phyloP scores from a whole-genome alignment of 768 basidiomycete species.

The Russula virescens region DNA sequence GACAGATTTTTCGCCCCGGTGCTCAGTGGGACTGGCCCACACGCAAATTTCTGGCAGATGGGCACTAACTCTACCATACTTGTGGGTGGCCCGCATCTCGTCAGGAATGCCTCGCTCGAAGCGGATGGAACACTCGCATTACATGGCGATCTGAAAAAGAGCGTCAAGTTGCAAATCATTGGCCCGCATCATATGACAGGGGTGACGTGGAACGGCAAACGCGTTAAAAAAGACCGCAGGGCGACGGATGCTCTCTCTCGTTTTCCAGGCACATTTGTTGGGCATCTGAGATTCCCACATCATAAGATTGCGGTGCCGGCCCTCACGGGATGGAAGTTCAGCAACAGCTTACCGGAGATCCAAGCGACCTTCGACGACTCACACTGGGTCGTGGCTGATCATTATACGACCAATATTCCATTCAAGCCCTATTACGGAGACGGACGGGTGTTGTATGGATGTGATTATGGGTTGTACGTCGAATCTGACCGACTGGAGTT shows the following conservation, averaged over 20 bases:
- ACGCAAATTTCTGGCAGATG: constrained; percentile 62
- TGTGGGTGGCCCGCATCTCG: constrained; percentile 42
- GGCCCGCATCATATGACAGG: constrained; percentile 46
- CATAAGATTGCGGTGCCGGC: constrained; percentile 40
- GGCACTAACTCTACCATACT: constrained; percentile 68
- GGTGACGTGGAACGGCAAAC: constrained; percentile 69
- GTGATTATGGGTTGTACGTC: constrained; percentile 75
- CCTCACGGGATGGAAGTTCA: constrained; percentile 66
- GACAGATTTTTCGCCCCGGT: constrained; percentile 74
- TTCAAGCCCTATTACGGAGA: constrained; percentile 66
- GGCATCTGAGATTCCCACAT: constrained; percentile 36
- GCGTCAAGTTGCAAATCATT: constrained; percentile 55
- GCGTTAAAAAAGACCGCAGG: constrained; percentile 36
- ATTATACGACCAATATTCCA: constrained; percentile 69
- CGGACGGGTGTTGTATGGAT: constrained; percentile 74
- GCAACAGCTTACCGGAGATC: constrained; percentile 72
- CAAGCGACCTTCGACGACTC: constrained; percentile 51
- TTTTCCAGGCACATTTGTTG: constrained; percentile 43
- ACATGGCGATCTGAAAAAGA: constrained; percentile 61
- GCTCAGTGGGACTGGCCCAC: constrained; percentile 38
- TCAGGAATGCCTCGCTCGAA: constrained; percentile 37
- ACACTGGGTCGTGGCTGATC: constrained; percentile 60
- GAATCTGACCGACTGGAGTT: not conserved
- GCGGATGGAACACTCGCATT: constrained; percentile 42
- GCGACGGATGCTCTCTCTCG: constrained; percentile 29